These are phyloP conservation scores for Cyberlindnera sargentensis DNA, from an alignment of 805 yeast genomes.

Conservation along the genomic window DNA sequence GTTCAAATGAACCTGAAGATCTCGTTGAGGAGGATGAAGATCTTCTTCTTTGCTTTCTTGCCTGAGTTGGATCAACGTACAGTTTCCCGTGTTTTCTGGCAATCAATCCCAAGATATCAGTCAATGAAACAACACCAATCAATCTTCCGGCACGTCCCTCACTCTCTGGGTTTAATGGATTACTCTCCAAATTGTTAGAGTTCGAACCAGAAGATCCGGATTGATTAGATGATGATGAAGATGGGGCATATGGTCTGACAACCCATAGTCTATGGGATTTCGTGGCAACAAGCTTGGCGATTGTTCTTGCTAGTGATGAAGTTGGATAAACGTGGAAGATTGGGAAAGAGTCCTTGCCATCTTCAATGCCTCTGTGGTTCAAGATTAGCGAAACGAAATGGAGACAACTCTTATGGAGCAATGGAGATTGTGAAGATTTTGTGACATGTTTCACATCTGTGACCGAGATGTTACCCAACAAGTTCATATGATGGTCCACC, in stretches of 20 bases:
- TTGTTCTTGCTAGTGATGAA: constrained; percentile 77
- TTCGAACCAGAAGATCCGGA: constrained; percentile 10
- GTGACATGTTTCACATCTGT: constrained; percentile 90
- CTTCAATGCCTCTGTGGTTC: constrained; percentile 82
- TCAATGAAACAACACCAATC: constrained; percentile 85
- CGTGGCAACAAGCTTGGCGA: constrained; percentile 94
- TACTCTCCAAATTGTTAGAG: constrained; percentile 4
- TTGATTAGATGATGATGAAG: constrained; percentile 16
- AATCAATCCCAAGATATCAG: constrained; percentile 79
- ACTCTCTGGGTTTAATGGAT: constrained; percentile 27
- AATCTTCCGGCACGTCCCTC: constrained; percentile 69
- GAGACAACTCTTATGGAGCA: constrained; percentile 74
- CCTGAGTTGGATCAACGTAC: constrained; percentile 72
- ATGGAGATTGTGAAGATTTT: constrained; percentile 77
- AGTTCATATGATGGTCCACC: constrained; percentile 65
- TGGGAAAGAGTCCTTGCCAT: constrained; percentile 95
- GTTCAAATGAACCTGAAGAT: constrained; percentile 28
- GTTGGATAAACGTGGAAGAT: constrained; percentile 84
- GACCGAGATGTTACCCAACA: constrained; percentile 88
- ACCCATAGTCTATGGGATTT: constrained; percentile 87
- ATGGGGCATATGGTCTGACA: constrained; percentile 47
- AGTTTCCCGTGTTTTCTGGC: constrained; percentile 66
- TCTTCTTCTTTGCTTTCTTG: constrained; percentile 84
- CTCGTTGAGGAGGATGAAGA: constrained; percentile 27
- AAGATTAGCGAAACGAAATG: constrained; percentile 84